phyloP scores from a whole-genome alignment of 164 flowering plant species.

The Sextonia rubra region DNA sequence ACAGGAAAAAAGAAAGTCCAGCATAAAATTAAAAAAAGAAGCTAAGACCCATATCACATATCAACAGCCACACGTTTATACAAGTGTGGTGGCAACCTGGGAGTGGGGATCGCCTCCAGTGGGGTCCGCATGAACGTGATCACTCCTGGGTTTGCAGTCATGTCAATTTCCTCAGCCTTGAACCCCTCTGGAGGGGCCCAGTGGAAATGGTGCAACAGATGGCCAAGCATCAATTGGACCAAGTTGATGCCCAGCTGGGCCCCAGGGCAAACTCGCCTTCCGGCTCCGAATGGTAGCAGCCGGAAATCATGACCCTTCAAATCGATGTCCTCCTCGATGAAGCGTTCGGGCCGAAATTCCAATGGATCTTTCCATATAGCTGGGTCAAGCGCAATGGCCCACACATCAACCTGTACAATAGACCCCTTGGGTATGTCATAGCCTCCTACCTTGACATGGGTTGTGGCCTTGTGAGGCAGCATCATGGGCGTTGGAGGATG shows the following conservation, averaged over 20 bases:
- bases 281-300: constrained; percentile 31
- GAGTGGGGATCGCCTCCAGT: constrained; percentile 21
- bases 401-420: constrained; percentile 23
- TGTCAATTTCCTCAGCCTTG: constrained; percentile 20
- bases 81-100: constrained; percentile 27
- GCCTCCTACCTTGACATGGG: constrained; percentile 28
- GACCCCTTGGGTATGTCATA: constrained; percentile 31
- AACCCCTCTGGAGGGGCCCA: constrained; percentile 25
- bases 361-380: constrained; percentile 24
- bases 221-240: constrained; percentile 34
- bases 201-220: constrained; percentile 28
- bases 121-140: constrained; percentile 30
- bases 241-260: constrained; percentile 28
- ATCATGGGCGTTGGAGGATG: constrained; percentile 34
- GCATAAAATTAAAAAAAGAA: not conserved
- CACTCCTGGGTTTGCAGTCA: constrained; percentile 30
- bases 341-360: constrained; percentile 29
- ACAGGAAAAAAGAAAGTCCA: not conserved
- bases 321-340: constrained; percentile 29
- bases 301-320: constrained; percentile 31
- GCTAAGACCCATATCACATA: constrained; percentile 4
- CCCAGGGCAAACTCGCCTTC: constrained; percentile 29
- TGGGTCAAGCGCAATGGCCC: constrained; percentile 34
- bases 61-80: constrained; percentile 27
- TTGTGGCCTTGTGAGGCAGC: constrained; percentile 32